Evolutionary conservation across 1,284 basidiomycete species (phyloP), one percentile per base, ranked within the genome.

Genomic region (Austropuccinia psidii): DNA sequence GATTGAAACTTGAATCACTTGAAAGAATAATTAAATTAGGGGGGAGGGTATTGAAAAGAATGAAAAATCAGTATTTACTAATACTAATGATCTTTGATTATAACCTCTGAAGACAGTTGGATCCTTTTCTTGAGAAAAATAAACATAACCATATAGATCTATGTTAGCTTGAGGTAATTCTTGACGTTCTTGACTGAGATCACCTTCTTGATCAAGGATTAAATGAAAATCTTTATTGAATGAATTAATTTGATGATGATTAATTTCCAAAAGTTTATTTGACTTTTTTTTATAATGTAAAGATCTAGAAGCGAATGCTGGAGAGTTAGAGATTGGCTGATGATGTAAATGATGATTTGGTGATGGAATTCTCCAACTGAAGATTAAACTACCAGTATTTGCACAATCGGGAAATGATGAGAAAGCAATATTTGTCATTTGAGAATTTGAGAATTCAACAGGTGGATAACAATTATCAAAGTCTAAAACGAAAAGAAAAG

Each of bases 391-490:
- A 77, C 77, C 41, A 76, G 80, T 80, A 54, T 80, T 80, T 5
- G 79, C 77, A 11, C 91, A 93, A 78, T 97, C 94, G 0, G 95
- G 95, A 78, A 98, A 93, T 0, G 92, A 88, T 0, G 91, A 93
- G 82, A 98, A 98, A 5, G 93, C 92, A 72, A 93, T 93, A 74
- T 73, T 74, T 37, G 33, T 2, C 74, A 41, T 67, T 17, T 58
- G 67, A 33, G 39, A 11, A 15, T 41, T 31, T 17, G 37, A 29
- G 29, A 69, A 43, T 27, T 45, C 11, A 29, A 58, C 21, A n/a
- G 67, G 39, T 6, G 67, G 67, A 60, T 69, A 69, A n/a, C 54
- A 69, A 29, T 69, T 69, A 49, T 69, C 67, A 41, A 69, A 69
- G 27, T 69, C 67, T 66, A 39, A 29, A 21, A 35, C 2, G 24